phyloP scores from a whole-genome alignment of 176 grass and related monocot species.

The Raddia guianensis region DNA sequence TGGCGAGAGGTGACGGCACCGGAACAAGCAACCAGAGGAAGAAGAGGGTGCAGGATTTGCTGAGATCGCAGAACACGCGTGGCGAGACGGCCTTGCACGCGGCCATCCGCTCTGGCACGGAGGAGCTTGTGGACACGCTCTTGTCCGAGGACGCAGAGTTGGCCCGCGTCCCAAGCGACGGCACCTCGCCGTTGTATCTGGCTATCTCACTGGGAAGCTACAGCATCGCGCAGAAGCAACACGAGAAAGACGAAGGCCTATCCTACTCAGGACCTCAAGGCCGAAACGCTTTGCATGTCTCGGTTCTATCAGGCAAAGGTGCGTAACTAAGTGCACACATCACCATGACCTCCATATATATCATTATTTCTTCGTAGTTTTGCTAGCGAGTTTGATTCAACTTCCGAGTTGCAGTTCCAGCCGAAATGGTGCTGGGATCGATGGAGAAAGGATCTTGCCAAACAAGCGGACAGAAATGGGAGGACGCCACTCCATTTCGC shows the following conservation, averaged over 20 bases:
- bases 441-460: neutral
- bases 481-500: constrained; percentile 49
- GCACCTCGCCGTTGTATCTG: constrained; percentile 18
- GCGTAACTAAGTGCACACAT: neutral
- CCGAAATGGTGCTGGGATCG: neutral
- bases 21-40: neutral
- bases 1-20: neutral
- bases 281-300: constrained; percentile 3
- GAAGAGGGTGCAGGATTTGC: neutral
- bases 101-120: neutral
- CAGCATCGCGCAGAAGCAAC: neutral
- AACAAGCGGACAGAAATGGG: neutral
- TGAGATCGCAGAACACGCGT: constrained; percentile 12
- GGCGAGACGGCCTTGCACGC: constrained; percentile 22
- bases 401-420: neutral
- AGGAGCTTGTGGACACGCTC: neutral
- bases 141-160: neutral
- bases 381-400: neutral
- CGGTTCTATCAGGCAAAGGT: neutral
- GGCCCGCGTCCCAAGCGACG: neutral
- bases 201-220: neutral
- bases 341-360: no score
- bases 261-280: neutral
- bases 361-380: neutral
- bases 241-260: neutral